These are phyloP conservation scores for Teratosphaeria viscida DNA, from an alignment of 2,329 filamentous ascomycete species.

Conservation along the genomic window DNA sequence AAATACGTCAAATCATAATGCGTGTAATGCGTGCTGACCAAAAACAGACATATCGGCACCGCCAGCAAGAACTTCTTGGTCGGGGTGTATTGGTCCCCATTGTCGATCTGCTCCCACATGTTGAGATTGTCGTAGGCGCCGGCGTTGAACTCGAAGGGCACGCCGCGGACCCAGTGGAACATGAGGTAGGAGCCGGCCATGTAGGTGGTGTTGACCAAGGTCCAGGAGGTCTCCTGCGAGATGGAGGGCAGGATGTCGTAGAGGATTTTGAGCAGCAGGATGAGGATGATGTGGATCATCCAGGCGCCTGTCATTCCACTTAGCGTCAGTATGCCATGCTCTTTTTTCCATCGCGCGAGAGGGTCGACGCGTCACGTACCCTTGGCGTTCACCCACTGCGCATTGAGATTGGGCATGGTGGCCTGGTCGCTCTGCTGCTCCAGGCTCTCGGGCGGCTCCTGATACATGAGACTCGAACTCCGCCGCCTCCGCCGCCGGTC, in stretches of 20 bases:
- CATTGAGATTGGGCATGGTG: conserved; percentile 87
- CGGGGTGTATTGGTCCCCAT: conserved; percentile 95
- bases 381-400: conserved; percentile 98
- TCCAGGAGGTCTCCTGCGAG: conserved; percentile 98
- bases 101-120: conserved; percentile 99
- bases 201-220: conserved; percentile 95
- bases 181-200: conserved; percentile 98
- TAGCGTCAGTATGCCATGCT: conserved; percentile 8
- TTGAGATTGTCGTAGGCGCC: conserved; percentile 98
- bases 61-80: conserved; percentile 96
- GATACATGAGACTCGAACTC: conserved; percentile 97
- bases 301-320: conserved; percentile 63
- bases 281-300: conserved; percentile 93
- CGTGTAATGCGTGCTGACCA: conserved; percentile 96
- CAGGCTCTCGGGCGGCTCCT: conserved; percentile 89
- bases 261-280: conserved; percentile 83
- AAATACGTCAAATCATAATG: conserved; percentile 97
- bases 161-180: conserved; percentile 97
- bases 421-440: conserved; percentile 97
- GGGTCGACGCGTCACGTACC: conserved; percentile 43
- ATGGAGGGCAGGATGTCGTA: conserved; percentile 95
- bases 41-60: conserved; percentile 86
- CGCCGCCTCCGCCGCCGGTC: conserved; percentile 59
- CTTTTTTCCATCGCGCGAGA: neutral
- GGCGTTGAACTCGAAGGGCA: conserved; percentile 97